Conservation (phyloP, 1,284 basidiomycete genomes). For the Cutaneotrichosporon sp. region DNA sequence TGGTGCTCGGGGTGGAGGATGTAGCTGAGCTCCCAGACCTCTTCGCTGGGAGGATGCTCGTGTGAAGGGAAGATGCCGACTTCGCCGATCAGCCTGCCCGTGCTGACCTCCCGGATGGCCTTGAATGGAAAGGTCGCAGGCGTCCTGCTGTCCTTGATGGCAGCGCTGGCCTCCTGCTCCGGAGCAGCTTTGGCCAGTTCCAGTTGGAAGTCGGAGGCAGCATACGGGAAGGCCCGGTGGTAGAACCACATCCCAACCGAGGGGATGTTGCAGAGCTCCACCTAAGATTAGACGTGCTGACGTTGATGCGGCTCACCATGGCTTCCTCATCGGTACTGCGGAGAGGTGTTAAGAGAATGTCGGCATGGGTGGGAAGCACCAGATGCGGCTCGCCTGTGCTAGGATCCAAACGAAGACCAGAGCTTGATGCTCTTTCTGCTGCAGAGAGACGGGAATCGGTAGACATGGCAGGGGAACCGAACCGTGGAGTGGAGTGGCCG, state of each 20-base stretch:
- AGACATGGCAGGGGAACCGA: neutral
- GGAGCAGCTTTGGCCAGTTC: neutral
- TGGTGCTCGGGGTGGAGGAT: conserved; percentile 2
- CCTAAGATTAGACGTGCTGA: neutral
- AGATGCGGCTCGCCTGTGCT: neutral
- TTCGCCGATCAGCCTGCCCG: neutral
- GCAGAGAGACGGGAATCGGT: no score
- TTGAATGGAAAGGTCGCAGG: neutral
- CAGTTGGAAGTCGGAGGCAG: neutral
- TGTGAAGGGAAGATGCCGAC: conserved; percentile 1
- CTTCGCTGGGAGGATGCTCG: neutral
- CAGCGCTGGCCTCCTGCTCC: neutral
- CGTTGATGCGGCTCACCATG: neutral
- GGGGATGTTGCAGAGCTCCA: conserved; percentile 6
- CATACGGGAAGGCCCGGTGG: neutral
- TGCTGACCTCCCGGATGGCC: neutral
- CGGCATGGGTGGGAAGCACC: neutral
- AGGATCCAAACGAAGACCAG: neutral
- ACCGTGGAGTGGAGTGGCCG: neutral
- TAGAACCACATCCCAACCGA: conserved; percentile 4
- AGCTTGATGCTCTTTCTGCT: neutral
- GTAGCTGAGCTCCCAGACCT: conserved; percentile 7
- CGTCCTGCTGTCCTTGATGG: neutral
- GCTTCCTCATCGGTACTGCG: neutral
- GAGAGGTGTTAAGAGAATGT: neutral